Conservation (phyloP, 108 stramenopile species). For the Chaetoceros muelleri region DNA sequence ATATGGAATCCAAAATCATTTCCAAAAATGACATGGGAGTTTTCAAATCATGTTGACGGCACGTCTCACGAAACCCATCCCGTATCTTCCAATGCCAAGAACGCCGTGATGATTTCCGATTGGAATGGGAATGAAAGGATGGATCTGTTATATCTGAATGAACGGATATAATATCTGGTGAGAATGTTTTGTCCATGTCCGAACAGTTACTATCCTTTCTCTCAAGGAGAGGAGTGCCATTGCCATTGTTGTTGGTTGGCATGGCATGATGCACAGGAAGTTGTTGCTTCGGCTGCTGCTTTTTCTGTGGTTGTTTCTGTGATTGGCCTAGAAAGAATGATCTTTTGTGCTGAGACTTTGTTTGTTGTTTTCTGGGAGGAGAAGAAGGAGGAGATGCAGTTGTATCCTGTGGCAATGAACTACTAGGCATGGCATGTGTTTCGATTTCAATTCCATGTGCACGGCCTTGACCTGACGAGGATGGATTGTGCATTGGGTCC, state of each 20-base stretch:
- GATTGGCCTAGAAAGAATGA: too few relatives aligned
- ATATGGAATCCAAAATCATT: neutral
- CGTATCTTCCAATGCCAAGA: neutral
- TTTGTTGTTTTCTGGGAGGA: neutral
- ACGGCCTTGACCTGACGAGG: too few relatives aligned
- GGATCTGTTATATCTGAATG: neutral
- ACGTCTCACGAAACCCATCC: neutral
- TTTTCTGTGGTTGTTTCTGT: too few relatives aligned
- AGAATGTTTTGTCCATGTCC: neutral
- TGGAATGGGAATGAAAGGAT: neutral
- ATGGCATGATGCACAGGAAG: too few relatives aligned
- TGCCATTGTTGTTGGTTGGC: too few relatives aligned
- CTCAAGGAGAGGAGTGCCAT: neutral
- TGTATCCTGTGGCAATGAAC: too few relatives aligned
- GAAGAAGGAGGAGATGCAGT: too few relatives aligned
- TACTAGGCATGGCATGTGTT: too few relatives aligned
- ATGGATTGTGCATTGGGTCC: too few relatives aligned
- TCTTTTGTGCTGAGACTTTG: neutral
- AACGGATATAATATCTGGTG: neutral
- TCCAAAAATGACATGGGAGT: neutral
- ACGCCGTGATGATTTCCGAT: neutral
- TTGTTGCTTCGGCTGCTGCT: too few relatives aligned
- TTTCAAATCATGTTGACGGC: neutral
- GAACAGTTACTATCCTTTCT: neutral
- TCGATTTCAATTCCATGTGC: too few relatives aligned